Percentiles rank a stretch among this genome's conserved stretches.
These are phyloP conservation scores for Lipomyces sp. DNA, from an alignment of 805 yeast genomes.

Conservation along the genomic window DNA sequence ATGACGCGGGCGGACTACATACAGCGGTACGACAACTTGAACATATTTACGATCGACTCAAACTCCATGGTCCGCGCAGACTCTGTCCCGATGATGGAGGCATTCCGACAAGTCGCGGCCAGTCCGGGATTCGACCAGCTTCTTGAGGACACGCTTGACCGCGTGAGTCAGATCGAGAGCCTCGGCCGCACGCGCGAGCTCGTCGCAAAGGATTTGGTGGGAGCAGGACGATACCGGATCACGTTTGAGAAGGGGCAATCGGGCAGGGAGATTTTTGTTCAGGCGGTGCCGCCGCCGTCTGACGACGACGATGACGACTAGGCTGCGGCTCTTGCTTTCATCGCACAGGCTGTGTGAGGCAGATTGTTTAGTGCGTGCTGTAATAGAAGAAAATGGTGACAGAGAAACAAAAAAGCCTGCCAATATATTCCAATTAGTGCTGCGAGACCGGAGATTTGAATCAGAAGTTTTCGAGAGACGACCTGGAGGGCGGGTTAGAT, in stretches of 20 bases:
- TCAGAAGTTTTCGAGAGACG: no score
- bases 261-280: conserved; percentile 1
- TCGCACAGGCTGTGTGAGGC: not conserved
- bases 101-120: conserved; percentile 71
- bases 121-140: conserved; percentile 69
- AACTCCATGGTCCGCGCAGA: conserved; percentile 71
- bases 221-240: conserved; percentile 16
- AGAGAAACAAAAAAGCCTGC: no score
- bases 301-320: conserved; percentile 2
- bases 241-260: conserved; percentile 7
- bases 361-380: no score
- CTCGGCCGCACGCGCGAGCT: conserved; percentile 74
- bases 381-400: no score
- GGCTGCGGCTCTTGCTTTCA: not conserved
- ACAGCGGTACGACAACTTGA: conserved; percentile 67
- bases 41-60: conserved; percentile 75
- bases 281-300: conserved; percentile 8
- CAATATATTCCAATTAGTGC: no score
- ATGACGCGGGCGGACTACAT: conserved; percentile 85
- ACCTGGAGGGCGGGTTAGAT: no score
- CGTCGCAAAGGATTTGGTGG: conserved; percentile 62
- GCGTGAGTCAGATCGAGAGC: conserved; percentile 74
- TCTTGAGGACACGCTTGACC: conserved; percentile 58
- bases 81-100: conserved; percentile 86
- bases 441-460: no score